A percentile compares a stretch with the other conserved stretches of the same genome.
Evolutionary conservation across 768 basidiomycete species (phyloP).

Genomic region (Lyophyllum semitale): DNA sequence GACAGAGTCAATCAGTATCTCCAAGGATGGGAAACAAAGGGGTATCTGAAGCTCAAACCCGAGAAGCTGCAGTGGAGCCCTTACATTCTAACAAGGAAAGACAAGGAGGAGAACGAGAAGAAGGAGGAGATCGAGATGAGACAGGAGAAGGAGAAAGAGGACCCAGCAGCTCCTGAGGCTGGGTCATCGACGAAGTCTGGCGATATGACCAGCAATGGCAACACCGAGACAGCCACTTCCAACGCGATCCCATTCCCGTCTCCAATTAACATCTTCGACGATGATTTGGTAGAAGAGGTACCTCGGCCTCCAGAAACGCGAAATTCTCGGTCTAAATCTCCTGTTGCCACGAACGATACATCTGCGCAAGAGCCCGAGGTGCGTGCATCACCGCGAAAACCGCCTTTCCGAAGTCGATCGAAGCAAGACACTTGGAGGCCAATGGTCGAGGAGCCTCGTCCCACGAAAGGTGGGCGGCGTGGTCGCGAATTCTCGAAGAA

Average conservation of each 20-base stretch:
- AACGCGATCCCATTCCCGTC: constrained; percentile 9
- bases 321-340: constrained; percentile 12
- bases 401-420: constrained; percentile 7
- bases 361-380: background rate
- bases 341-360: background rate
- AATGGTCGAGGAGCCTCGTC: constrained; percentile 6
- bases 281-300: constrained; percentile 21
- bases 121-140: constrained; percentile 13
- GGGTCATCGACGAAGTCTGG: constrained; percentile 1
- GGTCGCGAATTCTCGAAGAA: constrained; percentile 9
- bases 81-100: constrained; percentile 51
- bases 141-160: constrained; percentile 6
- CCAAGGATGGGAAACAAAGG: constrained; percentile 72
- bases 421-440: constrained; percentile 9
- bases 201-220: background rate
- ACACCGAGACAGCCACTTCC: constrained; percentile 1
- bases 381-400: constrained; percentile 10
- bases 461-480: constrained; percentile 10
- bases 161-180: constrained; percentile 3
- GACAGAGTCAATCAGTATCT: constrained; percentile 67
- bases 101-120: constrained; percentile 17
- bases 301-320: constrained; percentile 11
- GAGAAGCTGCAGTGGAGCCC: constrained; percentile 95
- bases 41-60: constrained; percentile 72
- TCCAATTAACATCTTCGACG: constrained; percentile 23